Base-by-base conservation (phyloP, 768 basidiomycete genomes). In the Agrocybe praecox region DNA sequence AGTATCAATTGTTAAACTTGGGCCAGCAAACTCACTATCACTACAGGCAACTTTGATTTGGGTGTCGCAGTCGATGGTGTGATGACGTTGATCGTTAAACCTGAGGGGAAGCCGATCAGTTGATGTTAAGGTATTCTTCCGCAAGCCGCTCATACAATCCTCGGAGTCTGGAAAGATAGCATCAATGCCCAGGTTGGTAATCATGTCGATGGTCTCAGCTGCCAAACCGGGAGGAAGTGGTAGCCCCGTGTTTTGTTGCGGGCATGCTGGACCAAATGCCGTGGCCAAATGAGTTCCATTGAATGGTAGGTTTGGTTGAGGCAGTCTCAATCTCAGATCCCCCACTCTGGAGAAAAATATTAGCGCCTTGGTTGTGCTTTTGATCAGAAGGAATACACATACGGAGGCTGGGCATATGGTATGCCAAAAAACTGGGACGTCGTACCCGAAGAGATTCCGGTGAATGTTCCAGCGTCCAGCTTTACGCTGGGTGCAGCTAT, bases 401-500 rank as follows among this genome's bases (percentile, higher is more conserved):
- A 85, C 84, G 83, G 82, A 14, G 84, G 78, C 62, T 77, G 58
- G n/a, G 81, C 84, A 55, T 80, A 86, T 0, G 83, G 84, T 22
- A 86, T 82, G 1, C 83, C 82, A 2, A 81, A 64, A 62, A 81
- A 86, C 56, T 74, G 71, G 8, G 74, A 65, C 7, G 72, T 65
- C 0, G 57, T 56, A 2, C 74, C 74, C n/a, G 65, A 67, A 2
- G 67, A 62, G n/a, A 58, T 65, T 14, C 84, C 84, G n/a, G 71
- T 72, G 67, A 84, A 75, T 0, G 75, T 80, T 4, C 74, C 82
- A 36, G 69, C 58, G 59, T 81, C 79, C 42, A 83, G 52, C 43
- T 58, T 53, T 4, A 63, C 58, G 8, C 47, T 53, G 6, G 62
- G 57, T 26, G 52, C 52, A 14, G 36, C 48, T 40, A 40, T 3